A percentile compares a stretch with the other conserved stretches of the same genome.
Evolutionary conservation across 345 rosid genomes (phyloP).

Genomic region (Conringia planisiliqua): DNA sequence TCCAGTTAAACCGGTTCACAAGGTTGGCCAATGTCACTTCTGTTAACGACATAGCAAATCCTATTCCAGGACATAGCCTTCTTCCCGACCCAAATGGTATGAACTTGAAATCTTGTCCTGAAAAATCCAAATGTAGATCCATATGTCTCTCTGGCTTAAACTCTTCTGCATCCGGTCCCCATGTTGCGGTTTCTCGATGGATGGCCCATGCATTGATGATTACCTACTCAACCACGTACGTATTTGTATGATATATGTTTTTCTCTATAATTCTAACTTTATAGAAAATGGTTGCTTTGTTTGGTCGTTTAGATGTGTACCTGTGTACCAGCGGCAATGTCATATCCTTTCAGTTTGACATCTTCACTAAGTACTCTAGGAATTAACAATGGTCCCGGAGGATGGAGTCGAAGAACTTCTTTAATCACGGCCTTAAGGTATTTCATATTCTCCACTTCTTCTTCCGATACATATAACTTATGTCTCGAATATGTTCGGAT

Average conservation of each 20-base stretch:
- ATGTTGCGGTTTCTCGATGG: slow-evolving; percentile 16
- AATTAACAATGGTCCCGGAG: background rate
- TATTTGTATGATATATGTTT: too few relatives aligned
- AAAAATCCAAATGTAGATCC: background rate
- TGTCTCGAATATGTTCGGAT: background rate
- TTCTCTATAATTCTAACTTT: too few relatives aligned
- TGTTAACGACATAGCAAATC: background rate
- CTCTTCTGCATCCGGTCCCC: slow-evolving; percentile 31
- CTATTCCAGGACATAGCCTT: slow-evolving; percentile 16
- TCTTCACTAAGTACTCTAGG: background rate
- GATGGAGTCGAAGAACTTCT: background rate
- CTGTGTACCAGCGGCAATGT: background rate
- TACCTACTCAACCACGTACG: too few relatives aligned
- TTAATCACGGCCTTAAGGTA: background rate
- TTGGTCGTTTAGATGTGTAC: background rate
- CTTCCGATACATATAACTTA: background rate
- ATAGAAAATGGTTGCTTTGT: background rate
- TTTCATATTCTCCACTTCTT: background rate
- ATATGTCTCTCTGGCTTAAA: slow-evolving; percentile 30
- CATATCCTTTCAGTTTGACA: background rate
- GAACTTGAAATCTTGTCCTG: slow-evolving; percentile 4
- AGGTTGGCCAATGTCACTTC: slow-evolving; percentile 16
- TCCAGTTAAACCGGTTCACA: slow-evolving; percentile 3
- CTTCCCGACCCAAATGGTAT: slow-evolving; percentile 18
- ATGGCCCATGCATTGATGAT: slow-evolving; percentile 38